Evolutionary conservation across 2,329 filamentous ascomycete genomes (phyloP), one percentile per base, ranked within the genome.

Genomic region (Dactylella cylindrospora): DNA sequence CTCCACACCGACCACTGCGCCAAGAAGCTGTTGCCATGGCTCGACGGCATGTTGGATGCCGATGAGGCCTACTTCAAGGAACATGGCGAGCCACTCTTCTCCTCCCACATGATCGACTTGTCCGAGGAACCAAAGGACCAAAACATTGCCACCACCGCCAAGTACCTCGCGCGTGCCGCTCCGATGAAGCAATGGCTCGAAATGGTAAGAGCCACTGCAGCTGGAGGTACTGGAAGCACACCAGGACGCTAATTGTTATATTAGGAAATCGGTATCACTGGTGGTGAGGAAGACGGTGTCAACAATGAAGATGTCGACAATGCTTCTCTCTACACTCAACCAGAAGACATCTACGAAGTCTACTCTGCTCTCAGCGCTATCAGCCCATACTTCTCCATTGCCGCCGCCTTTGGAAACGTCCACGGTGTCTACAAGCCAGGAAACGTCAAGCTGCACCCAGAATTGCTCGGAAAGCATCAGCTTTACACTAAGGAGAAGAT

Each of bases 121-220:
- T 93, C 87, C 20, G 93, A 96, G 79, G 91, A 97, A 80, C 73
- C 82, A 32, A 86, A 95, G 68, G 82, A 93, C 65, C 89, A 81
- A 77, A 97, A 98, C 83, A 86, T 98, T 71, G 74, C 85, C 73
- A 96, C 88, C 73, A 97, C 91, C 65, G 88, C 87, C 73, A 83
- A 85, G 75, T 96, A 98, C 81, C 83, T 97, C 67, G 85, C 95
- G 84, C 87, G 91, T 70, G 88, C 86, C 73, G 89, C 90, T 43
- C 90, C 90, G 70, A 89, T 96, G 88, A 95, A 94, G 82, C 90
- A 96, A 77, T 97, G 89, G 89, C 84, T 98, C 69, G 93, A 98
- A 83, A 98, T 97, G 91, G 86, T 89, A 74, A 70, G 74, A 68
- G n/a, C n/a, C n/a, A n/a, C n/a, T n/a, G n/a, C n/a, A n/a, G 33